Conservation (phyloP, 2,329 filamentous ascomycete genomes). For the Colletotrichum plurivorum region DNA sequence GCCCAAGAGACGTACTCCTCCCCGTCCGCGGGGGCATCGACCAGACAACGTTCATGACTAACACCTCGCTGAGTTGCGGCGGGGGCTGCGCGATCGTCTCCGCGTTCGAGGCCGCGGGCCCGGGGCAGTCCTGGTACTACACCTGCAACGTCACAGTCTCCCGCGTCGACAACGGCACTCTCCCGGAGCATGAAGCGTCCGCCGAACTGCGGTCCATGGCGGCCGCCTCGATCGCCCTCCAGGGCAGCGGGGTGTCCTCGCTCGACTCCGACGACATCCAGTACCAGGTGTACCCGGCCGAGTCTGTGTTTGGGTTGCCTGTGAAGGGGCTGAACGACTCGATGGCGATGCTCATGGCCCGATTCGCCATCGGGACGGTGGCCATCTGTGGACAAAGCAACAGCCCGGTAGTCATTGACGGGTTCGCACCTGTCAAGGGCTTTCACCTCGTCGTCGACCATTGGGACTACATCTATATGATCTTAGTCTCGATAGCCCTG, state of each 20-base stretch:
- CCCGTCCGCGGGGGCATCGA: slow-evolving; percentile 48
- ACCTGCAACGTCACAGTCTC: slow-evolving; percentile 55
- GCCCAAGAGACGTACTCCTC: slow-evolving; percentile 36
- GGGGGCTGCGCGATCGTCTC: slow-evolving; percentile 47
- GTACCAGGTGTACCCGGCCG: slow-evolving; percentile 59
- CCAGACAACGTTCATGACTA: slow-evolving; percentile 55
- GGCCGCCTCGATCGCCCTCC: slow-evolving; percentile 55
- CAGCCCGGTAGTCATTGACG: slow-evolving; percentile 43
- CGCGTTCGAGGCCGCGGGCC: slow-evolving; percentile 55
- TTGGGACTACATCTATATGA: slow-evolving; percentile 50
- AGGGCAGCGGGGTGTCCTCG: slow-evolving; percentile 51
- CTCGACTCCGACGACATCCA: slow-evolving; percentile 44
- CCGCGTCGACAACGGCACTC: slow-evolving; percentile 50
- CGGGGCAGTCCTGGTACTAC: slow-evolving; percentile 56
- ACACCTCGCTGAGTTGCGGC: slow-evolving; percentile 44
- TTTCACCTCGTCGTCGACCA: slow-evolving; percentile 50
- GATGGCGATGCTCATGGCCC: slow-evolving; percentile 50
- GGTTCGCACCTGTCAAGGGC: slow-evolving; percentile 49
- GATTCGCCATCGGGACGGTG: slow-evolving; percentile 54
- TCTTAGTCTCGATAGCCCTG: slow-evolving; percentile 49
- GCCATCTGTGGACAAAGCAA: slow-evolving; percentile 51
- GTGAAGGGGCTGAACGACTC: slow-evolving; percentile 51
- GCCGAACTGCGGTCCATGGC: slow-evolving; percentile 52
- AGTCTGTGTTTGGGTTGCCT: slow-evolving; percentile 54
- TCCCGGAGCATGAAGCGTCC: slow-evolving; percentile 54